Conservation (phyloP, 768 basidiomycete genomes). For the Crepidotus variabilis region DNA sequence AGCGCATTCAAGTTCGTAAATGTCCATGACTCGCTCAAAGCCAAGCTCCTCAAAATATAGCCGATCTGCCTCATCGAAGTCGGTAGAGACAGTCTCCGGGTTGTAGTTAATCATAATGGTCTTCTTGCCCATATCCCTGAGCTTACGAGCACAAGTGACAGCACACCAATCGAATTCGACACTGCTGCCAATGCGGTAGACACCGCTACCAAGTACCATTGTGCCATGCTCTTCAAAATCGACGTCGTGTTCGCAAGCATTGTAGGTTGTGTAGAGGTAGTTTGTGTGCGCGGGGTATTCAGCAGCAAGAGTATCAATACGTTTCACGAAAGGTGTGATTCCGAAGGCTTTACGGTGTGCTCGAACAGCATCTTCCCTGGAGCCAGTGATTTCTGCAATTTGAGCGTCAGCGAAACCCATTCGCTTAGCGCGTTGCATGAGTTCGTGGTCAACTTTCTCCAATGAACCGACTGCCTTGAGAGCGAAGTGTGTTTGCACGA, state of each 20-base stretch:
- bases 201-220: constrained; percentile 98
- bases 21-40: constrained; percentile 98
- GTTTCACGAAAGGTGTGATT: constrained; percentile 96
- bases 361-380: constrained; percentile 77
- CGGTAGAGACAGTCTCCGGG: constrained; percentile 98
- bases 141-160: constrained; percentile 93
- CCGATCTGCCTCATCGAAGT: constrained; percentile 99
- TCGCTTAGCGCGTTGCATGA: constrained; percentile 85
- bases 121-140: constrained; percentile 88
- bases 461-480: constrained; percentile 70
- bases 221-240: constrained; percentile 95
- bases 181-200: constrained; percentile 96
- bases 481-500: constrained; percentile 80
- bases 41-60: constrained; percentile 99
- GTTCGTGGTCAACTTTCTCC: constrained; percentile 63
- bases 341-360: constrained; percentile 81
- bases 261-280: constrained; percentile 99
- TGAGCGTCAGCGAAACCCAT: constrained; percentile 96
- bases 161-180: constrained; percentile 99
- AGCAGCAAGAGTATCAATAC: constrained; percentile 97
- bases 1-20: constrained; percentile 93
- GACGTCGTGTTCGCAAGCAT: constrained; percentile 93
- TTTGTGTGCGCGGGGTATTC: constrained; percentile 99
- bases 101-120: constrained; percentile 99
- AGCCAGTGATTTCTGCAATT: constrained; percentile 76